phyloP scores from a whole-genome alignment of 306 rosid genomes.

The Carpinus viminea region DNA sequence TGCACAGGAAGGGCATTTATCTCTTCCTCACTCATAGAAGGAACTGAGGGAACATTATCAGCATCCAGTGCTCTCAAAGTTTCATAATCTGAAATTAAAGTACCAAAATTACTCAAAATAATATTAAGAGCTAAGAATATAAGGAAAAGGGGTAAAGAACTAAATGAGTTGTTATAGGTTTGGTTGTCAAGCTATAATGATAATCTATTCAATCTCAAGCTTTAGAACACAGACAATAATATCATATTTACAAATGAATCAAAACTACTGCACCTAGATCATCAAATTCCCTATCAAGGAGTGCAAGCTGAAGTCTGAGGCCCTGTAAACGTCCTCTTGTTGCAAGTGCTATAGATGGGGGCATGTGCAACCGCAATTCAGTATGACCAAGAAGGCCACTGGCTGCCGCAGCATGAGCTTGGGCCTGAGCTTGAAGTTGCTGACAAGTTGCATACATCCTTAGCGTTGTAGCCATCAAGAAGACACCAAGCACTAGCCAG shows the following conservation, averaged over 20 bases:
- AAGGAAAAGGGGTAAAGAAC: neutral
- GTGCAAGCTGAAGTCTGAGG: conserved; percentile 95
- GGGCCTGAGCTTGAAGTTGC: conserved; percentile 97
- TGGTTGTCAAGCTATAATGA: neutral
- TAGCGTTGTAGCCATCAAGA: conserved; percentile 90
- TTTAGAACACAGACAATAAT: neutral
- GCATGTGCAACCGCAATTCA: conserved; percentile 85
- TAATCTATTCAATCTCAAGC: neutral
- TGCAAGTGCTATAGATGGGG: conserved; percentile 84
- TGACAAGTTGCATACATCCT: conserved; percentile 99
- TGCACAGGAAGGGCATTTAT: conserved; percentile 89
- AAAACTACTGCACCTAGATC: conserved; percentile 61
- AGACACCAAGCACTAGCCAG: conserved; percentile 96
- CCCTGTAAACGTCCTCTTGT: conserved; percentile 93
- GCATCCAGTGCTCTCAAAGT: conserved; percentile 85
- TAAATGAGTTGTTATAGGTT: neutral
- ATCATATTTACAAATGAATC: neutral
- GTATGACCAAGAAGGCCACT: conserved; percentile 91
- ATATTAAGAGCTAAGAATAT: neutral
- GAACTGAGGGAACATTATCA: conserved; percentile 68
- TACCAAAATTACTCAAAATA: neutral
- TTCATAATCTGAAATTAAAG: conserved; percentile 62
- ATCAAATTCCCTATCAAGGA: conserved; percentile 97
- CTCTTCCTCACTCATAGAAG: conserved; percentile 88
- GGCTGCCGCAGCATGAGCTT: conserved; percentile 84